Evolutionary conservation across 352 stramenopile species (phyloP), one percentile per base, ranked within the genome.

Genomic region (Globisporangium middletonii): DNA sequence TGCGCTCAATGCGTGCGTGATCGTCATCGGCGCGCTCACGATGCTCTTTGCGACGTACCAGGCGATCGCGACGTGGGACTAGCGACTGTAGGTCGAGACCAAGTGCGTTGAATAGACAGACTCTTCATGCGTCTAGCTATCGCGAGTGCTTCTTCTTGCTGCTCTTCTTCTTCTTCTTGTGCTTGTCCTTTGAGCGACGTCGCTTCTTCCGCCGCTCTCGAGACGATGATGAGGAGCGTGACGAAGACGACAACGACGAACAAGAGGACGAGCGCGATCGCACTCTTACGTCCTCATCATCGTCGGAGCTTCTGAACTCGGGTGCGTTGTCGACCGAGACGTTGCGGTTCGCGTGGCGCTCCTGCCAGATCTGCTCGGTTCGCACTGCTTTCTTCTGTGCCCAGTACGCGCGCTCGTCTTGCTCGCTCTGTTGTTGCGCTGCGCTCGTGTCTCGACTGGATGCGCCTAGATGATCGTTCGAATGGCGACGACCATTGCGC

Each of bases 41-140:
- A 86, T 88, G 71, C 26, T 78, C 18, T 88, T 86, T 45, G 78
- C 75, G 9, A 77, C 75, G 13, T 85, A 79, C 60, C 75, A 85
- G 49, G 75, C 75, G 19, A 27, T 81, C 16, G 59, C 71, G 7
- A 85, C 75, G 35, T 85, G 75, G 75, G 64, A 62, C 46, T 85
- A 48, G 19, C 43, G 15, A 33, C 16, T 23, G 2, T 30, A 33
- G 7, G 42, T 11, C 41, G 28, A 57, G 23, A 55, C 43, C 62
- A 64, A 41, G 52, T 51, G 49, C 45, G 61, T 65, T n/a, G 35
- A 41, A 16, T 42, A 46, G 54, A 49, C 63, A 50, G 56, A 63
- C 38, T 13, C 11, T 26, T 27, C 51, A 35, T 11, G 15, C 8
- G 12, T 43, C 27, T 35, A 12, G 16, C 12, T 47, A 46, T 2